A percentile compares a stretch with the other conserved stretches of the same genome.
phyloP scores from a whole-genome alignment of 1,284 basidiomycete species.

The Boletus hoseneyae region DNA sequence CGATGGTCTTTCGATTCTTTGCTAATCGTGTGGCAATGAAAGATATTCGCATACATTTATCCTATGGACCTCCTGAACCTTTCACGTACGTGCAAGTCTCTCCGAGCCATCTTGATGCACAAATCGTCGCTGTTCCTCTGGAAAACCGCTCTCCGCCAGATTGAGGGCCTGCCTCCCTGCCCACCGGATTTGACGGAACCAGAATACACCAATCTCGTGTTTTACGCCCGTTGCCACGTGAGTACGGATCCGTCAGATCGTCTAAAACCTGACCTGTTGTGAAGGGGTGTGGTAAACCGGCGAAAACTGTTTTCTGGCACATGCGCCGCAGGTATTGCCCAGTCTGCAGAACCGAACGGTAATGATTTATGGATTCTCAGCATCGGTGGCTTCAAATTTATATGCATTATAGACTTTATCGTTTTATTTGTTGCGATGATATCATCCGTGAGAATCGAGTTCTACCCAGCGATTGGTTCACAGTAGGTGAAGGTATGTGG shows the following conservation, averaged over 20 bases:
- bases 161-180: constrained; percentile 21
- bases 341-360: constrained; percentile 5
- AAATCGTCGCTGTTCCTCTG: constrained; percentile 25
- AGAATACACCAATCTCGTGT: constrained; percentile 28
- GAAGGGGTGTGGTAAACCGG: constrained; percentile 1
- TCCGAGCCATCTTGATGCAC: constrained; percentile 25
- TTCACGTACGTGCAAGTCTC: constrained; percentile 27
- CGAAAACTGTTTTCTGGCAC: not conserved
- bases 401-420: not conserved
- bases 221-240: constrained; percentile 14
- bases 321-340: constrained; percentile 14
- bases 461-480: constrained; percentile 2
- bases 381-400: not conserved
- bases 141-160: constrained; percentile 18
- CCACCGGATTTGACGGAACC: constrained; percentile 35
- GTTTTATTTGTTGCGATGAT: not conserved
- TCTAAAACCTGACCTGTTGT: not conserved
- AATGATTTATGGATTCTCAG: not conserved
- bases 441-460: not conserved
- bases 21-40: not conserved
- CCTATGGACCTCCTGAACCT: constrained; percentile 30
- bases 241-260: not conserved
- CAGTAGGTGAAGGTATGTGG: constrained; percentile 4
- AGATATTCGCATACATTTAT: constrained; percentile 23
- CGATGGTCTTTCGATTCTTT: not conserved